phyloP scores from a whole-genome alignment of 1,284 basidiomycete species.

The Thecaphora thlaspeos region DNA sequence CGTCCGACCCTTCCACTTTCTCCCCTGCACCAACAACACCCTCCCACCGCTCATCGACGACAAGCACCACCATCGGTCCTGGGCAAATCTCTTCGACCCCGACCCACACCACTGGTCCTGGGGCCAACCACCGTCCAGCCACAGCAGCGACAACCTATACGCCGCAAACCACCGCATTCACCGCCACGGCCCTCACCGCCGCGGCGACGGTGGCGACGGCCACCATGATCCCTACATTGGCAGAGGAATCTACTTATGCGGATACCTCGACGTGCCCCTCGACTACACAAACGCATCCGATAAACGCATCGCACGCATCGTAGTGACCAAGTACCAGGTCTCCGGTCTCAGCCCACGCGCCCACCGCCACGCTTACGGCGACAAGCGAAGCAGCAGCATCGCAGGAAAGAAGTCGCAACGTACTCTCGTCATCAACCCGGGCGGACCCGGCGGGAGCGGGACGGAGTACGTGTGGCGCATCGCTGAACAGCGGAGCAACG shows the following conservation, averaged over 20 bases:
- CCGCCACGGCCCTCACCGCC: too few species aligned
- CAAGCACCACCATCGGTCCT: conserved; percentile 1
- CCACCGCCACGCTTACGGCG: too few species aligned
- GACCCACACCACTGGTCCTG: conserved; percentile 13
- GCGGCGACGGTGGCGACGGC: background rate
- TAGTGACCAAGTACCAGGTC: conserved; percentile 17
- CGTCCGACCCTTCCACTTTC: conserved; percentile 19
- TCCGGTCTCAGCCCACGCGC: background rate
- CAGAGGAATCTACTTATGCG: conserved; percentile 17
- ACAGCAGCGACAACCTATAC: too few species aligned
- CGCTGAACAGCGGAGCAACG: conserved; percentile 2
- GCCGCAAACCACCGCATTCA: too few species aligned
- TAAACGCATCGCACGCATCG: conserved; percentile 9
- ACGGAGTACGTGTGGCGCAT: conserved; percentile 14
- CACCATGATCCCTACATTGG: background rate
- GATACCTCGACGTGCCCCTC: conserved; percentile 33
- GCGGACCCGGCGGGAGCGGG: conserved; percentile 31
- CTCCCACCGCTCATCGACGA: conserved; percentile 11
- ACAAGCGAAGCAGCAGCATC: background rate
- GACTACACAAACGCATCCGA: conserved; percentile 34
- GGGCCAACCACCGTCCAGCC: background rate
- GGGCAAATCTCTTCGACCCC: conserved; percentile 9
- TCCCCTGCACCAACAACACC: conserved; percentile 21
- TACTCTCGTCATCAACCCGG: conserved; percentile 27
- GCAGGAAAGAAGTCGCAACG: conserved; percentile 5